A percentile compares a stretch with the other conserved stretches of the same genome.
Conservation (phyloP, 345 rosid genomes). For the Ailanthus altissimus region DNA sequence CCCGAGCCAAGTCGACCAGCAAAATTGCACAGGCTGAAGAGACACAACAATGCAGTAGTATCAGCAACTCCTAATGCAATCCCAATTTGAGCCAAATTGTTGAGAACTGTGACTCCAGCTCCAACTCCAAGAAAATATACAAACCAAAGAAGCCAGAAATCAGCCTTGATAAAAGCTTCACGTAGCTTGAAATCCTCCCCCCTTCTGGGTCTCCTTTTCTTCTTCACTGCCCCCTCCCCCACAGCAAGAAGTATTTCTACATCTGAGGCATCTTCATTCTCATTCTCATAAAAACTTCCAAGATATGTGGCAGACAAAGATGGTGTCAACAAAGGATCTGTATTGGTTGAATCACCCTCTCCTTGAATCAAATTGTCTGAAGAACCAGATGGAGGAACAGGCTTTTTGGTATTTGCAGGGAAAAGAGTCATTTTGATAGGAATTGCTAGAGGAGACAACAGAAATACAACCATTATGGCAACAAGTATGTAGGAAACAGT, state of each 20-base stretch:
- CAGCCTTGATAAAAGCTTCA: constrained; percentile 85
- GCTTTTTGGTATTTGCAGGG: constrained; percentile 49
- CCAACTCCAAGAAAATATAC: constrained; percentile 87
- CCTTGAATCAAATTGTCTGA: constrained; percentile 51
- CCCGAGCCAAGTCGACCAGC: constrained; percentile 86
- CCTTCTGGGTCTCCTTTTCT: constrained; percentile 73
- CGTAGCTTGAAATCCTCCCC: constrained; percentile 81
- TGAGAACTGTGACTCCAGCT: constrained; percentile 83
- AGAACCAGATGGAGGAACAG: constrained; percentile 47
- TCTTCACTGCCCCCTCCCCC: constrained; percentile 81
- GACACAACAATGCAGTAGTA: constrained; percentile 66
- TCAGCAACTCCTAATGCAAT: constrained; percentile 67
- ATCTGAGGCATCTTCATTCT: constrained; percentile 51
- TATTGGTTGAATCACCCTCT: constrained; percentile 42
- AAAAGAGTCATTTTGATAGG: constrained; percentile 95
- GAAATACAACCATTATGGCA: constrained; percentile 56
- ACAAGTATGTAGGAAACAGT: constrained; percentile 52
- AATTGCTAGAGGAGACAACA: constrained; percentile 79
- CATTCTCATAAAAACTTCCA: constrained; percentile 53
- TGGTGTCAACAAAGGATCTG: constrained; percentile 61
- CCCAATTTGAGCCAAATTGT: constrained; percentile 96
- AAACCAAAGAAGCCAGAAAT: constrained; percentile 97
- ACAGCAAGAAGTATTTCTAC: constrained; percentile 66
- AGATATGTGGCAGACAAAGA: constrained; percentile 71
- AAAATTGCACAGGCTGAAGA: constrained; percentile 89